A percentile compares a stretch with the other conserved stretches of the same genome.
phyloP scores from a whole-genome alignment of 805 yeast species.

The Cyberlindnera mrakii region DNA sequence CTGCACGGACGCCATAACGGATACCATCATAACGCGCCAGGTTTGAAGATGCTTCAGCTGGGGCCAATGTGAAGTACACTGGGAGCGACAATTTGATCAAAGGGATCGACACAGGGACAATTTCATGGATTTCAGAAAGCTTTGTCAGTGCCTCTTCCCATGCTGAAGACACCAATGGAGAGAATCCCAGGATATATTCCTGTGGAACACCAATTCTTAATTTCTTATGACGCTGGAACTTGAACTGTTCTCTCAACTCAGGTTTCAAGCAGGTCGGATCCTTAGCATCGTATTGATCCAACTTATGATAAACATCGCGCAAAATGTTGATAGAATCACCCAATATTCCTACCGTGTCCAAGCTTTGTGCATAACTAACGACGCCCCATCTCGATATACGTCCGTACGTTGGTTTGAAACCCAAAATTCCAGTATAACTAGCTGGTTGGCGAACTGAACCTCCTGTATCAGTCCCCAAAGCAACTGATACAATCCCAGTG shows the following conservation, averaged over 20 bases:
- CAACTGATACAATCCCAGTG: constrained; percentile 58
- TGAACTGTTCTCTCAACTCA: constrained; percentile 25
- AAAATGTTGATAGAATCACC: constrained; percentile 43
- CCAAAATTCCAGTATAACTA: constrained; percentile 74
- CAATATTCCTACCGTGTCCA: constrained; percentile 90
- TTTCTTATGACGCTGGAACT: constrained; percentile 6
- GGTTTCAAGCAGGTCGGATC: constrained; percentile 71
- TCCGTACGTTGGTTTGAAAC: constrained; percentile 94
- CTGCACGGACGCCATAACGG: constrained; percentile 63
- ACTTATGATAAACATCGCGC: constrained; percentile 41
- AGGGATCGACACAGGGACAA: constrained; percentile 67
- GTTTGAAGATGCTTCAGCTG: constrained; percentile 93
- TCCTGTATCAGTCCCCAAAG: constrained; percentile 95
- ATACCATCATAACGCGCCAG: constrained; percentile 87
- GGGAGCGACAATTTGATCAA: constrained; percentile 61
- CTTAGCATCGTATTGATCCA: constrained; percentile 58
- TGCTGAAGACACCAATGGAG: constrained; percentile 36
- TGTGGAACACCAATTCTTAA: constrained; percentile 66
- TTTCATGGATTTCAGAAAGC: constrained; percentile 38
- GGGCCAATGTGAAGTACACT: constrained; percentile 79
- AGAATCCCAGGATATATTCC: constrained; percentile 59
- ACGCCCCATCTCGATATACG: constrained; percentile 90
- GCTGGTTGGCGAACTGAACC: constrained; percentile 95
- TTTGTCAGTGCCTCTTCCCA: constrained; percentile 42
- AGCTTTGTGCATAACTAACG: constrained; percentile 84